phyloP scores from a whole-genome alignment of 768 basidiomycete species.

The Rhizopogon sp. region DNA sequence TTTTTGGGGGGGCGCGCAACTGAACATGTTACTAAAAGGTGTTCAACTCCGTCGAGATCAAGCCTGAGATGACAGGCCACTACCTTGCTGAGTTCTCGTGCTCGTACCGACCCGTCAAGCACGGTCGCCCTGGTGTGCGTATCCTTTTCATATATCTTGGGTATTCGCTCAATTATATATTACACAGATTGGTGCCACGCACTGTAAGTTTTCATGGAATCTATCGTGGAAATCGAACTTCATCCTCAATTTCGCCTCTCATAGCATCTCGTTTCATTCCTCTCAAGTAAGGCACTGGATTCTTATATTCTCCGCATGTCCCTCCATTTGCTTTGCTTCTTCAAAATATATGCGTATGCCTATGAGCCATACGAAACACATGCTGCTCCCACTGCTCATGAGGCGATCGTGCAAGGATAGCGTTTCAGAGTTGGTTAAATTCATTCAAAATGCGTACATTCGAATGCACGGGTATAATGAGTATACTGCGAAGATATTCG shows the following conservation, averaged over 20 bases:
- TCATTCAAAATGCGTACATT: slow-evolving; percentile 35
- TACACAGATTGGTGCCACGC: slow-evolving; percentile 79
- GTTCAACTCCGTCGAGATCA: slow-evolving; percentile 97
- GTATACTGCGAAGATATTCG: slow-evolving; percentile 53
- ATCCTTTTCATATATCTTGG: background rate
- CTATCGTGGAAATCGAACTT: background rate
- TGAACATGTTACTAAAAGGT: slow-evolving; percentile 38
- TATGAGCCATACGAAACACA: slow-evolving; percentile 31
- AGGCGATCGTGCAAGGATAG: background rate
- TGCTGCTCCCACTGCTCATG: background rate
- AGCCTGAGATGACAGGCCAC: slow-evolving; percentile 99
- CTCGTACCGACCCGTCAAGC: slow-evolving; percentile 98
- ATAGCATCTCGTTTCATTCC: slow-evolving; percentile 86
- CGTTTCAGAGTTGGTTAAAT: slow-evolving; percentile 8
- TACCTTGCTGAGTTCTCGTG: slow-evolving; percentile 97
- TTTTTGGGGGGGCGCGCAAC: background rate
- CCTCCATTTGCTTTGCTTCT: slow-evolving; percentile 14
- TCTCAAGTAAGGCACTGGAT: slow-evolving; percentile 72
- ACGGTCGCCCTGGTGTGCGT: slow-evolving; percentile 98
- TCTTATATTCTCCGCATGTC: slow-evolving; percentile 20
- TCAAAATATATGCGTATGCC: slow-evolving; percentile 25
- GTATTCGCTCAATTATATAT: slow-evolving; percentile 9
- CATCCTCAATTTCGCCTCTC: background rate
- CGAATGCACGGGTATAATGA: slow-evolving; percentile 51
- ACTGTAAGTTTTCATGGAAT: slow-evolving; percentile 50